Conservation (phyloP, 805 yeast species). For the Cyberlindnera mycetangii region DNA sequence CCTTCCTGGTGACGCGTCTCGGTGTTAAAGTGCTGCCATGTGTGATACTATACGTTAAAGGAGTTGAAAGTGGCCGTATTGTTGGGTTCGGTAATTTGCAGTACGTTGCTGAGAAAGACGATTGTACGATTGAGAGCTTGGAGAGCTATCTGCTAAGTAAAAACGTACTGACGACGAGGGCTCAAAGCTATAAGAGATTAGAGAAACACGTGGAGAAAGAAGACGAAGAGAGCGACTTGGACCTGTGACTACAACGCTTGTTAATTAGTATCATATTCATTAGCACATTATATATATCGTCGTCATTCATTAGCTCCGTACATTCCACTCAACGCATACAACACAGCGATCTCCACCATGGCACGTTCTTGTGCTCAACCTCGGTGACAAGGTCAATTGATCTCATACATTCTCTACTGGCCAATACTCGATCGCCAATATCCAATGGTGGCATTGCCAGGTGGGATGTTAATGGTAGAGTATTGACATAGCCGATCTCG, state of each 20-base stretch:
- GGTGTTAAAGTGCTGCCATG: constrained; percentile 69
- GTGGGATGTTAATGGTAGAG: background rate
- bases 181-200: constrained; percentile 30
- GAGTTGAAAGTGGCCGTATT: constrained; percentile 55
- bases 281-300: background rate
- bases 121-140: constrained; percentile 45
- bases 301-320: background rate
- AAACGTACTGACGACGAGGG: constrained; percentile 29
- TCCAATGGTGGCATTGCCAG: background rate
- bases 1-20: constrained; percentile 66
- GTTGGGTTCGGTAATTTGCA: constrained; percentile 70
- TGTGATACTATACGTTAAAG: constrained; percentile 57
- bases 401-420: constrained; percentile 1
- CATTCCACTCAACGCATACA: background rate
- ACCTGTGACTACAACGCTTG: constrained; percentile 23
- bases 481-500: background rate
- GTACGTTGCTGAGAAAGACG: constrained; percentile 38
- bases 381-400: background rate
- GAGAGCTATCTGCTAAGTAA: constrained; percentile 40
- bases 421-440: constrained; percentile 10
- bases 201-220: constrained; percentile 17
- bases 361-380: background rate
- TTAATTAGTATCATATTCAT: background rate
- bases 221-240: constrained; percentile 39
- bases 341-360: background rate